Evolutionary conservation across 2,329 filamentous ascomycete genomes (phyloP).

Genomic region (Nemania abortiva): DNA sequence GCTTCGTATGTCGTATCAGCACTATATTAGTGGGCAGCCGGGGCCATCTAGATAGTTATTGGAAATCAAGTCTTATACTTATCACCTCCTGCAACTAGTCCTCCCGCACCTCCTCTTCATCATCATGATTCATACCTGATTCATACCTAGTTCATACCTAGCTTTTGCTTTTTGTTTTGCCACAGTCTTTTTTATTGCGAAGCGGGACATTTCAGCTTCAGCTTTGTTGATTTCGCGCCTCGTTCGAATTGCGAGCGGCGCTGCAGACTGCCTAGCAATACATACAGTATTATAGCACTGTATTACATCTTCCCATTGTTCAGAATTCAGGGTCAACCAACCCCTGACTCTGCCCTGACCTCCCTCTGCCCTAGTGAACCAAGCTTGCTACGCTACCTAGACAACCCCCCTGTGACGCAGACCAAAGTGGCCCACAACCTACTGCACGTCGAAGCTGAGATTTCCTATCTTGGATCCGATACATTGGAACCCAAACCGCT

Average conservation of each 20-base stretch:
- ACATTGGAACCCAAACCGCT: slow-evolving; percentile 31
- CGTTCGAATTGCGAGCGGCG: neutral
- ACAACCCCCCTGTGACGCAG: neutral
- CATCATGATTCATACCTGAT: too few relatives aligned
- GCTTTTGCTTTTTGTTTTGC: slow-evolving; percentile 12
- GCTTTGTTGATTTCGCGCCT: neutral
- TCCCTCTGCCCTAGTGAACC: neutral
- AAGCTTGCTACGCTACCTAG: neutral
- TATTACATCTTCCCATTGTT: too few relatives aligned
- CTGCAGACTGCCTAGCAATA: neutral
- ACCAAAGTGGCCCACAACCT: neutral
- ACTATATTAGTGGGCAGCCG: slow-evolving; percentile 14
- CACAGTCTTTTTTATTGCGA: neutral
- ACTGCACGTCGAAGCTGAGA: slow-evolving; percentile 27
- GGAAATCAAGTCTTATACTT: neutral
- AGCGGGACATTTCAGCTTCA: neutral
- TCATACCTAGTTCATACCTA: neutral
- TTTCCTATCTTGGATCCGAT: slow-evolving; percentile 33
- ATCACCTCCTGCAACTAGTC: neutral
- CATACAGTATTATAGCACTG: neutral
- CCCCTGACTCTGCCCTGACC: slow-evolving; percentile 13
- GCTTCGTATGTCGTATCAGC: slow-evolving; percentile 16
- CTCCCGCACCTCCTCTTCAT: neutral
- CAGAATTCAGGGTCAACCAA: slow-evolving; percentile 2
- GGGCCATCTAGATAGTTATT: slow-evolving; percentile 3